Evolutionary conservation across 2,329 filamentous ascomycete genomes (phyloP).

Genomic region (Knufia petricola): DNA sequence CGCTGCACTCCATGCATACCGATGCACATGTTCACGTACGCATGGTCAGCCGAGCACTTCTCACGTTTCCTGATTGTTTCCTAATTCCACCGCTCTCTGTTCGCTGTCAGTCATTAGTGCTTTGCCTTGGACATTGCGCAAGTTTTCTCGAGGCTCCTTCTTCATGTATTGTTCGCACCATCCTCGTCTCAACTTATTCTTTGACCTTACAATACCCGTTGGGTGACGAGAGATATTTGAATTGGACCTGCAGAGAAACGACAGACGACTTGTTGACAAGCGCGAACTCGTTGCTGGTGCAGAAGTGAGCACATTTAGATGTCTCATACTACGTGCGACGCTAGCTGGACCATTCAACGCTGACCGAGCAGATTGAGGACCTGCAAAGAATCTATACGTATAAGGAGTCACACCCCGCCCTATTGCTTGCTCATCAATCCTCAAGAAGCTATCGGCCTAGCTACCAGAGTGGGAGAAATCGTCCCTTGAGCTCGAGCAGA

Average conservation of each 20-base stretch:
- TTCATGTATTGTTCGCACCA: conserved; percentile 1
- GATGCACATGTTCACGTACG: background rate
- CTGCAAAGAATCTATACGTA: too few relatives aligned
- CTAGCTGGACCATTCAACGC: too few relatives aligned
- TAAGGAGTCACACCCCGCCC: too few relatives aligned
- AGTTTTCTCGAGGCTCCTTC: background rate
- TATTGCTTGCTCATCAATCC: too few relatives aligned
- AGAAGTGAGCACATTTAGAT: too few relatives aligned
- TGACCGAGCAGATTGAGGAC: too few relatives aligned
- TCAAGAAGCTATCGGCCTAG: too few relatives aligned
- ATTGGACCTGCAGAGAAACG: background rate
- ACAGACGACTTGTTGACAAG: too few relatives aligned
- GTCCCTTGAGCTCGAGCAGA: too few relatives aligned
- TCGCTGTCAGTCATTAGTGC: background rate
- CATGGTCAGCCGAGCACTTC: background rate
- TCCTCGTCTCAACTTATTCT: background rate
- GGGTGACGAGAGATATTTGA: conserved; percentile 1
- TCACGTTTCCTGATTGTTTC: background rate
- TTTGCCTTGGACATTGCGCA: background rate
- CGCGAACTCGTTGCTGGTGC: too few relatives aligned
- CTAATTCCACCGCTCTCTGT: background rate
- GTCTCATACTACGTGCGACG: too few relatives aligned
- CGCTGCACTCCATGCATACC: background rate
- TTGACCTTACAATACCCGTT: conserved; percentile 1
- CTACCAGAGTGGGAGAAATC: too few relatives aligned